Evolutionary conservation across 495 filamentous ascomycete genomes (phyloP).

Genomic region (Penicillium flavigenum): DNA sequence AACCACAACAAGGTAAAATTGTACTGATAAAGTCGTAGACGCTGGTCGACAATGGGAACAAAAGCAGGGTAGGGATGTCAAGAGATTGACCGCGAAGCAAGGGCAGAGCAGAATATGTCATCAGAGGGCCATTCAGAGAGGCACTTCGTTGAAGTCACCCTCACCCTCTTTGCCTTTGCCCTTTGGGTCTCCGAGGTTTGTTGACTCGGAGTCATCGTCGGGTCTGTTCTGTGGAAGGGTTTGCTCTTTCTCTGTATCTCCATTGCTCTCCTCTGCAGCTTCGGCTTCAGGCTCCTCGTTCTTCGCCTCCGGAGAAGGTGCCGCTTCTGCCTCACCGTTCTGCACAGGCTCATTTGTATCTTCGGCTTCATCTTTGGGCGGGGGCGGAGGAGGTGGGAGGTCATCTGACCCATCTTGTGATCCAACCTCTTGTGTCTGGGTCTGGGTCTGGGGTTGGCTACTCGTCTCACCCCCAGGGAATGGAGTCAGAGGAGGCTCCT

Average conservation of each 20-base stretch:
- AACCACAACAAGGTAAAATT: slow-evolving; percentile 21
- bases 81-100: slow-evolving; percentile 1
- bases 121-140: slow-evolving; percentile 27
- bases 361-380: slow-evolving; percentile 40
- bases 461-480: slow-evolving; percentile 44
- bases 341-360: slow-evolving; percentile 15
- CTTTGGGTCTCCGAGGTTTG: slow-evolving; percentile 21
- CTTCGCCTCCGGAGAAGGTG: slow-evolving; percentile 13
- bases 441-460: slow-evolving; percentile 31
- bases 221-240: slow-evolving; percentile 30
- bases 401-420: slow-evolving; percentile 31
- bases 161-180: slow-evolving; percentile 38
- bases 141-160: slow-evolving; percentile 45
- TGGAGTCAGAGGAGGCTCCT: slow-evolving; percentile 43
- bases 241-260: slow-evolving; percentile 17
- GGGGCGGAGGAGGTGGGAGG: slow-evolving; percentile 33
- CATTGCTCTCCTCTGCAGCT: slow-evolving; percentile 15
- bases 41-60: slow-evolving; percentile 9
- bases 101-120: slow-evolving; percentile 7
- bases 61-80: slow-evolving; percentile 1
- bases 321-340: slow-evolving; percentile 24
- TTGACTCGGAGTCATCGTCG: slow-evolving; percentile 23
- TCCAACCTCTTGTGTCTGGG: slow-evolving; percentile 25
- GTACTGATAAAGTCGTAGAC: slow-evolving; percentile 28
- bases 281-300: slow-evolving; percentile 10